These are phyloP conservation scores for Marasmius sp. DNA, from an alignment of 1,284 basidiomycete genomes.

Conservation along the genomic window DNA sequence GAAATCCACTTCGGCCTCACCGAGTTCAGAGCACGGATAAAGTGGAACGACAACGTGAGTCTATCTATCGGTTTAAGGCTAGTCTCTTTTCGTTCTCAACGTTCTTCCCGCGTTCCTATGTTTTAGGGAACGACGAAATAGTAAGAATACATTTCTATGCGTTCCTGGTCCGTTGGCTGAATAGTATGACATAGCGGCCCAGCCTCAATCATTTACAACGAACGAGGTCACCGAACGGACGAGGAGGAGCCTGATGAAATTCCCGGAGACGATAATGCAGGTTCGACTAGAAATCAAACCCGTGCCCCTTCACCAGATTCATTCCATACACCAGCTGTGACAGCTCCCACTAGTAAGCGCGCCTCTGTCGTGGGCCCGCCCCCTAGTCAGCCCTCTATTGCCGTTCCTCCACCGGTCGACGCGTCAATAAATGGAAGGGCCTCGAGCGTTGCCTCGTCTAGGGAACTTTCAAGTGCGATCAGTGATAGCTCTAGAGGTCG, in stretches of 20 bases:
- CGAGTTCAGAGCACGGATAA: slow-evolving; percentile 77
- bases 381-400: neutral
- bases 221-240: slow-evolving; percentile 68
- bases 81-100: slow-evolving; percentile 9
- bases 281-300: slow-evolving; percentile 12
- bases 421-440: neutral
- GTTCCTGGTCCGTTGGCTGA: neutral
- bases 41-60: slow-evolving; percentile 75
- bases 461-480: slow-evolving; percentile 11
- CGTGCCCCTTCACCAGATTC: slow-evolving; percentile 16
- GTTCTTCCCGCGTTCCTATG: slow-evolving; percentile 4
- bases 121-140: slow-evolving; percentile 60
- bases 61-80: neutral
- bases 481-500: slow-evolving; percentile 7
- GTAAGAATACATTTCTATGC: slow-evolving; percentile 38
- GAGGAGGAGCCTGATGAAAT: slow-evolving; percentile 63
- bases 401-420: neutral
- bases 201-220: slow-evolving; percentile 77
- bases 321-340: slow-evolving; percentile 9
- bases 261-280: slow-evolving; percentile 49
- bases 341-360: slow-evolving; percentile 9
- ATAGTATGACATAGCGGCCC: slow-evolving; percentile 51
- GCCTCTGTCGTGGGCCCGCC: slow-evolving; percentile 3
- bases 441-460: neutral
- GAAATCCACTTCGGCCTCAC: slow-evolving; percentile 81